Evolutionary conservation across 805 yeast species (phyloP).

Genomic region (Candida dajiaensis): DNA sequence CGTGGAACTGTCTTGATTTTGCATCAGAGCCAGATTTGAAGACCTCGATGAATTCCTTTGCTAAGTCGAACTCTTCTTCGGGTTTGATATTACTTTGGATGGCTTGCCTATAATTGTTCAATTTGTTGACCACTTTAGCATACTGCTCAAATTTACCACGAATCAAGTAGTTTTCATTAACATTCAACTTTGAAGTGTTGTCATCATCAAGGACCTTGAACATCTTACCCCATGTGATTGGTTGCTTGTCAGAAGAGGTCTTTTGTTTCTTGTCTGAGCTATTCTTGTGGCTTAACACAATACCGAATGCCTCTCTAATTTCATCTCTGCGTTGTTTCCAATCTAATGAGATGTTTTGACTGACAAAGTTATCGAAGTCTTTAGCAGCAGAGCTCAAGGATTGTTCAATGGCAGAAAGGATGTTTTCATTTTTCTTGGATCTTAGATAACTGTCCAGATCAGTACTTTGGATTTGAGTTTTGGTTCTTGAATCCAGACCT

Average conservation of each 20-base stretch:
- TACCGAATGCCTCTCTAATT: slow-evolving; percentile 67
- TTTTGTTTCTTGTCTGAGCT: slow-evolving; percentile 12
- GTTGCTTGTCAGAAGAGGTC: slow-evolving; percentile 1
- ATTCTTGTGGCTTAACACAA: slow-evolving; percentile 31
- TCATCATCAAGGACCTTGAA: slow-evolving; percentile 24
- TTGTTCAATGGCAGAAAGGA: slow-evolving; percentile 77
- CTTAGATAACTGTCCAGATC: slow-evolving; percentile 61
- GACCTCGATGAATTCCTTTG: slow-evolving; percentile 54
- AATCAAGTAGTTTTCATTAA: slow-evolving; percentile 34
- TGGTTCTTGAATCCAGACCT: slow-evolving; percentile 24
- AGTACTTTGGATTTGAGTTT: slow-evolving; percentile 16
- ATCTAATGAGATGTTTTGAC: slow-evolving; percentile 66
- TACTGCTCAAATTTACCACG: slow-evolving; percentile 63
- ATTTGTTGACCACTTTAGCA: slow-evolving; percentile 63
- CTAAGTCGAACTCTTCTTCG: slow-evolving; percentile 43
- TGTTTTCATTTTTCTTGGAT: slow-evolving; percentile 74
- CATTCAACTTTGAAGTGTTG: slow-evolving; percentile 34
- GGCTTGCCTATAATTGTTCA: slow-evolving; percentile 63
- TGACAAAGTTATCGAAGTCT: slow-evolving; percentile 78
- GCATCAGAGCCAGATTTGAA: slow-evolving; percentile 53
- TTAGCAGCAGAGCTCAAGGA: slow-evolving; percentile 65
- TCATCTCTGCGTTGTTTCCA: slow-evolving; percentile 79
- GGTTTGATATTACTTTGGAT: slow-evolving; percentile 16
- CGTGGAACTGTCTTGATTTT: slow-evolving; percentile 65
- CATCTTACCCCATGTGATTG: slow-evolving; percentile 27